Conservation (phyloP, 139 green algal species). For the Auxenochlorella pyrenoidosa region DNA sequence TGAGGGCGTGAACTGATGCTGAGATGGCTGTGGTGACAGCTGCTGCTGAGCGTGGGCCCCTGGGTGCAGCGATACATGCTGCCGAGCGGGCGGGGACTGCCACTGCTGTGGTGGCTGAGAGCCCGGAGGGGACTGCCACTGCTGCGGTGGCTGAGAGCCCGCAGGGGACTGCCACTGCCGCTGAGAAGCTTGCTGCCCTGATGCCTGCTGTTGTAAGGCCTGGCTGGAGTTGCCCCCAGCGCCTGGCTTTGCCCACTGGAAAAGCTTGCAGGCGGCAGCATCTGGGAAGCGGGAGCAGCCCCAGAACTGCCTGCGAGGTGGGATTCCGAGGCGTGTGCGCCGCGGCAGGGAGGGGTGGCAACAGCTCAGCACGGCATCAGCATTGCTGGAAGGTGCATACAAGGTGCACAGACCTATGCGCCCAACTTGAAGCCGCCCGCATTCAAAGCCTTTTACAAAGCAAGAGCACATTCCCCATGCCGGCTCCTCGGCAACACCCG, state of each 20-base stretch:
- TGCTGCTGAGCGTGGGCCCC: background rate
- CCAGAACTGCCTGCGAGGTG: conserved; percentile 14
- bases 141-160: background rate
- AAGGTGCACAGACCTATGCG: too few relatives aligned
- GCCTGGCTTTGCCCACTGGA: background rate
- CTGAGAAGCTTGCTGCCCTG: background rate
- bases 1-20: background rate
- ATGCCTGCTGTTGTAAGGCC: background rate
- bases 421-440: too few relatives aligned
- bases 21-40: background rate
- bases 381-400: background rate
- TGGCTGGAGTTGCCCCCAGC: background rate
- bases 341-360: background rate
- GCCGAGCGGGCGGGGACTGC: background rate
- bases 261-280: background rate
- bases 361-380: background rate
- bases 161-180: background rate
- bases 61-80: background rate
- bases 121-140: background rate
- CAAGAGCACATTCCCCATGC: background rate
- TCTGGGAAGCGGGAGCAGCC: background rate
- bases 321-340: background rate
- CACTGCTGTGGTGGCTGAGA: too few relatives aligned
- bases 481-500: background rate
- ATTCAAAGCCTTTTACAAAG: background rate